Conservation (phyloP, 108 stramenopile genomes). For the Pseudonitzschia pungens region DNA sequence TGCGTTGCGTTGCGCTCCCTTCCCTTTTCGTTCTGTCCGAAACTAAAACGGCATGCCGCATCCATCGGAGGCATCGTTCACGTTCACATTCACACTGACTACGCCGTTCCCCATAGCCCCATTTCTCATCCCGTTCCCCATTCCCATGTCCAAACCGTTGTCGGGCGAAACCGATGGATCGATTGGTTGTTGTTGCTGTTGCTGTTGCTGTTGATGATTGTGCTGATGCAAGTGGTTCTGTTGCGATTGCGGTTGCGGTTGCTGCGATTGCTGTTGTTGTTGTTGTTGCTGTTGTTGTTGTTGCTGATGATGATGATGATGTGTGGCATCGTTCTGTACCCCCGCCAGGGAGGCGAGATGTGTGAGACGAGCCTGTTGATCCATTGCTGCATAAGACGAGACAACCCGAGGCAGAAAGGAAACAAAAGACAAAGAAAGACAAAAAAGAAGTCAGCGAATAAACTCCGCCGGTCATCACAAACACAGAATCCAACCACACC, state of each 20-base stretch:
- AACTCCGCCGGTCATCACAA: not conserved
- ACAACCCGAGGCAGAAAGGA: not conserved
- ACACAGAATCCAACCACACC: not conserved
- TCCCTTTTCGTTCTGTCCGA: not conserved
- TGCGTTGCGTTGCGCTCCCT: too few species aligned
- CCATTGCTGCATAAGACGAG: not conserved
- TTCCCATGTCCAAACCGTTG: not conserved
- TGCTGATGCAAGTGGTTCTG: not conserved
- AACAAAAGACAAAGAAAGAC: not conserved
- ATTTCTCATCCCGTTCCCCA: not conserved
- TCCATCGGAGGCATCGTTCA: not conserved
- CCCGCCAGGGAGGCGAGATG: conserved; percentile 20
- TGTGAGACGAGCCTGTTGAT: conserved; percentile 14
- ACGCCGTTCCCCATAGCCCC: not conserved
- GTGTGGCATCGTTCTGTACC: conserved; percentile 11
- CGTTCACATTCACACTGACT: too few species aligned
- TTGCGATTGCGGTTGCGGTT: not conserved
- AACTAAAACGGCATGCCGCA: not conserved
- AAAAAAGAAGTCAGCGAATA: not conserved
- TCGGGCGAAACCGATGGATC: conserved; percentile 1
- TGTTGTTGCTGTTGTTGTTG: not conserved
- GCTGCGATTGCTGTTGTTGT: not conserved
- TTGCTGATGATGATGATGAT: too few species aligned
- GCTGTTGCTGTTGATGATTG: not conserved
- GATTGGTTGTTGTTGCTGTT: not conserved